These are phyloP conservation scores for Strobilomyces dryophilus DNA, from an alignment of 768 basidiomycete genomes.

Conservation along the genomic window DNA sequence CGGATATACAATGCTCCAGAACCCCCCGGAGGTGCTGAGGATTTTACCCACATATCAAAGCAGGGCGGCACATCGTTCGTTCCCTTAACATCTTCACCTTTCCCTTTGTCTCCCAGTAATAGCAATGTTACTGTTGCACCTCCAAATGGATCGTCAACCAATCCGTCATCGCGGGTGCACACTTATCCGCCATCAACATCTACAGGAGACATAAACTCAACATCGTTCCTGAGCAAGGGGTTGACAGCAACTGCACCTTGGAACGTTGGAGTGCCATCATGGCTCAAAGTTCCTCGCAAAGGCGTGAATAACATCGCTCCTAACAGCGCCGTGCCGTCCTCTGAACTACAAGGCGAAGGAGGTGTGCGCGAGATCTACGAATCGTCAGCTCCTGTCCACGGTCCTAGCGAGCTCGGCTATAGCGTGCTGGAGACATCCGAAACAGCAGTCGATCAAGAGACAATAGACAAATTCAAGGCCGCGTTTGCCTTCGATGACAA, in stretches of 20 bases:
- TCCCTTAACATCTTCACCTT: constrained; percentile 47
- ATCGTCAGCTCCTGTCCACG: constrained; percentile 16
- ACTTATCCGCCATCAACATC: constrained; percentile 78
- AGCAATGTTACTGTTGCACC: constrained; percentile 6
- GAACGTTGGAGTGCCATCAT: constrained; percentile 68
- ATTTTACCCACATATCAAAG: constrained; percentile 69
- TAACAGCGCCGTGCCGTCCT: constrained; percentile 21
- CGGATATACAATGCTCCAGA: constrained; percentile 32
- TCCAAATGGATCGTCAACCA: constrained; percentile 17
- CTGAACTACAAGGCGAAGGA: constrained; percentile 26
- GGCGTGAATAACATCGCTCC: constrained; percentile 33
- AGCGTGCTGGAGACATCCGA: constrained; percentile 80
- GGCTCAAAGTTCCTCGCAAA: constrained; percentile 53
- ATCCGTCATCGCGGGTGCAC: constrained; percentile 43
- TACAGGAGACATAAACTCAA: constrained; percentile 41
- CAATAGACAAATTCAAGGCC: constrained; percentile 69
- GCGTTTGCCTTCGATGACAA: constrained; percentile 88
- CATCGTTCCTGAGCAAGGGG: constrained; percentile 41
- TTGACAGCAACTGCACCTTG: constrained; percentile 36
- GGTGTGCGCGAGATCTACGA: constrained; percentile 58
- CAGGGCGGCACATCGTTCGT: constrained; percentile 54
- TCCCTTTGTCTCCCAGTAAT: constrained; percentile 15
- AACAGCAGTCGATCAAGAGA: constrained; percentile 55
- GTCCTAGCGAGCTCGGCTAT: constrained; percentile 58
- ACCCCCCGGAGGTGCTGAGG: constrained; percentile 44